Evolutionary conservation across 2,329 filamentous ascomycete genomes (phyloP).

Genomic region (Aaosphaeria pasadenensis): DNA sequence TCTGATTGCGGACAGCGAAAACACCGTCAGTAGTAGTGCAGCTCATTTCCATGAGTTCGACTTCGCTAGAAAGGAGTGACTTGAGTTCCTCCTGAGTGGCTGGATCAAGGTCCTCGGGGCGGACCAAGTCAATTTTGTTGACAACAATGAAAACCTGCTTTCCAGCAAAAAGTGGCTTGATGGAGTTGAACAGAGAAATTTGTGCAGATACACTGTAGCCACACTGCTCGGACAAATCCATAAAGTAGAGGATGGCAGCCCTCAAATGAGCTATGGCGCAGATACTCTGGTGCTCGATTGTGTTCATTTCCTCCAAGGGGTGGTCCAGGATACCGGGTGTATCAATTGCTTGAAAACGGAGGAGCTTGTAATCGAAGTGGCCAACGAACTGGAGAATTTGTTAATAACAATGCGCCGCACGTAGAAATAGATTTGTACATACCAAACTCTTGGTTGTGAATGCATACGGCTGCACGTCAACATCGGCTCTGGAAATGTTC

Average conservation of each 20-base stretch:
- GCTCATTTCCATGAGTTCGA: constrained; percentile 88
- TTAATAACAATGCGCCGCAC: too few species aligned
- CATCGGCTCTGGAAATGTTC: constrained; percentile 89
- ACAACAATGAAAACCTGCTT: constrained; percentile 95
- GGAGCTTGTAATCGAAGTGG: constrained; percentile 58
- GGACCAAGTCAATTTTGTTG: constrained; percentile 95
- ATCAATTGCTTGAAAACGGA: constrained; percentile 85
- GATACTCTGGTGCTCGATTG: constrained; percentile 98
- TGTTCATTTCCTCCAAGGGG: constrained; percentile 96
- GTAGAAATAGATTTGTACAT: constrained; percentile 56
- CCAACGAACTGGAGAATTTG: neutral
- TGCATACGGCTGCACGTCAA: constrained; percentile 95
- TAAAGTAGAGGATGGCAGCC: constrained; percentile 95
- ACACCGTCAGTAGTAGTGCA: constrained; percentile 95
- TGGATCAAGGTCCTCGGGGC: constrained; percentile 80
- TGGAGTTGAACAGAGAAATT: constrained; percentile 92
- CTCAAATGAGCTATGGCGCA: constrained; percentile 96
- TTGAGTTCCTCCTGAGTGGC: constrained; percentile 77
- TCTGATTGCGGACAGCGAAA: constrained; percentile 90
- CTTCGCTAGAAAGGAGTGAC: constrained; percentile 75
- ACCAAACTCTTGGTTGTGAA: constrained; percentile 98
- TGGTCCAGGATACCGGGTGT: constrained; percentile 98
- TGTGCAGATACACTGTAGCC: constrained; percentile 92
- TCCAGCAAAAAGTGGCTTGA: constrained; percentile 95
- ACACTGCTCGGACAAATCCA: constrained; percentile 96